Base-by-base conservation (phyloP, 495 filamentous ascomycete genomes). In the Podospora bellae-mahoneyi region DNA sequence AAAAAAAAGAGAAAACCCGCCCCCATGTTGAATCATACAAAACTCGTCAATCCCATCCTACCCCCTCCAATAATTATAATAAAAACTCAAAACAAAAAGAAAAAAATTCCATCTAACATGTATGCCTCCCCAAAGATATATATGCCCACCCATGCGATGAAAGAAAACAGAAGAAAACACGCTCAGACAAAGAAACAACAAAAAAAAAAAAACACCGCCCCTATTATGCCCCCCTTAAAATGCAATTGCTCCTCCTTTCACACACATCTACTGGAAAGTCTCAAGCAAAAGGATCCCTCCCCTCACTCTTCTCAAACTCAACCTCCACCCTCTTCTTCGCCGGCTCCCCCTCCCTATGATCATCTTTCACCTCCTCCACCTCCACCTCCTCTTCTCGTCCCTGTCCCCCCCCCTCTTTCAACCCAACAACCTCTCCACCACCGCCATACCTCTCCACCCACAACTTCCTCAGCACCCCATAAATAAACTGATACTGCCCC, bases 401-500 rank as follows among this genome's bases (percentile, higher is more conserved):
- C 69, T 20, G 74, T 68, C 5, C 74, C 71, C 72, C 76, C 78
- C 78, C 59, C 19, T 73, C 78, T 69, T 71, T 67, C 66, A 75
- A 75, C 23, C 63, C 65, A 32, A 15, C 75, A 71, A 2, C 73
- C 69, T 62, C 60, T 16, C 28, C 30, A 20, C 19, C 18, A 23
- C 20, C 20, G 1, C 76, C 78, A 64, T 87, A 85, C 75, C 85
- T 90, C 39, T 86, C 76, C 62, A 85, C 78, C 75, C 90, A 91
- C 70, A 88, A 81, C 76, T 94, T 91, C 59, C 86, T 84, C 66
- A 97, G 73, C 0, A 97, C 92, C 72, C 92, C 88, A 79, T 99
- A 98, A 57, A 99, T 85, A 75, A 99, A 98, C 19, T 85, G 77
- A 74, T 92, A 92, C 78, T 99, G 96, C 71, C 84, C 77, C 74